A percentile compares a stretch with the other conserved stretches of the same genome.
These are phyloP conservation scores for Skeletonema grethae DNA, from an alignment of 108 stramenopile species.

Conservation along the genomic window DNA sequence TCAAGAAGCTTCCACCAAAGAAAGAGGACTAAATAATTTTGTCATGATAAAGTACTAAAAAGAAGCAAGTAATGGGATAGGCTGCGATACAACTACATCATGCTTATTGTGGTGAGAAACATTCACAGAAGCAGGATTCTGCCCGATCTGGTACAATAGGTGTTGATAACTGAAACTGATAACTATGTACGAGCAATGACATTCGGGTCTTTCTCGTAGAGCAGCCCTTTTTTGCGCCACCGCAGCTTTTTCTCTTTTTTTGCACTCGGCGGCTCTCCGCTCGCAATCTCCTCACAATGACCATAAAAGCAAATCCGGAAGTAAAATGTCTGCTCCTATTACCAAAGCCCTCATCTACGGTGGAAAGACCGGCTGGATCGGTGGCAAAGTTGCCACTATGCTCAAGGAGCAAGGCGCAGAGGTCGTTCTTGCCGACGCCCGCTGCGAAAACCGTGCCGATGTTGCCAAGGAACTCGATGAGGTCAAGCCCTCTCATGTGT, in stretches of 20 bases:
- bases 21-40: constrained; percentile 58
- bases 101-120: no score
- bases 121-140: no score
- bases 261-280: no score
- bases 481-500: constrained; percentile 94
- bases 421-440: constrained; percentile 83
- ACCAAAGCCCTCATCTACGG: constrained; percentile 90
- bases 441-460: constrained; percentile 92
- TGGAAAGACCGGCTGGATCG: constrained; percentile 99
- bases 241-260: background rate
- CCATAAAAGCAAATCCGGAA: background rate
- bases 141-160: no score
- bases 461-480: constrained; percentile 90
- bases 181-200: no score
- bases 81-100: background rate
- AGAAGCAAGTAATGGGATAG: background rate
- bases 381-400: constrained; percentile 86
- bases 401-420: constrained; percentile 78
- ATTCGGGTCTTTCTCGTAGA: no score
- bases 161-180: no score
- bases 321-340: constrained; percentile 19
- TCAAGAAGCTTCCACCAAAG: constrained; percentile 92
- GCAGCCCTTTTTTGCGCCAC: background rate
- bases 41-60: background rate
- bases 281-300: background rate